Evolutionary conservation across 1,284 basidiomycete genomes (phyloP), one percentile per base, ranked within the genome.

Genomic region (Singerocomus rubriflavus): DNA sequence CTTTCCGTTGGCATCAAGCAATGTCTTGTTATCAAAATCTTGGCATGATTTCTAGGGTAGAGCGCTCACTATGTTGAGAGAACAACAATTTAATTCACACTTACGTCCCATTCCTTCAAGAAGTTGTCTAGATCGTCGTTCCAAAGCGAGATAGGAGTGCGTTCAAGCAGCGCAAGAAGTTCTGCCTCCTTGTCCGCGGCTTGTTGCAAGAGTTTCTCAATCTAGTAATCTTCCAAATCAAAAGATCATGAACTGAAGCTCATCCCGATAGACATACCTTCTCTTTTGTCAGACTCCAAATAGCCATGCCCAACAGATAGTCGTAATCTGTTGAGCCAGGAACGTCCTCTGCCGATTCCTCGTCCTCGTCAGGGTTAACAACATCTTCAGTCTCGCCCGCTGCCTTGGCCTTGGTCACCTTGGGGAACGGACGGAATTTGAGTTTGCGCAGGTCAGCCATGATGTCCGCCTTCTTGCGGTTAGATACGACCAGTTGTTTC

Each of bases 291-390:
- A 99, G 76, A 71, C 87, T 98, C 77, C 85, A 95, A 67, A 99
- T 95, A 6, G 91, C 75, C 96, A 99, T 99, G 27, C 90, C 85
- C 53, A 99, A 75, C 53, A 99, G 72, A 72, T 99, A 99, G 69
- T 99, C 96, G 65, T 78, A 99, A 71, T 98, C 97, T 36, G 80
- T 80, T 16, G 76, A 69, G 6, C 71, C 66, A 16, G 75, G 77
- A 55, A 36, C 70, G 8, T 66, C 71, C 8, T 72, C 76, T 1
- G 63, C 73, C 3, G 75, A 79, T 1, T 81, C 84, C 11, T 80
- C 79, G 8, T 84, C 86, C 4, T 79, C 81, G 7, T 82, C 83
- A 5, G 76, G 76, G 31, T 88, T 82, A 5, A 80, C 73, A 1
- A 78, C 79, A 1, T 83, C 81, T 56, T 87, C 87, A 1, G 71